These are phyloP conservation scores for Cytospora chrysosperma DNA, from an alignment of 2,329 filamentous ascomycete species.

Conservation along the genomic window DNA sequence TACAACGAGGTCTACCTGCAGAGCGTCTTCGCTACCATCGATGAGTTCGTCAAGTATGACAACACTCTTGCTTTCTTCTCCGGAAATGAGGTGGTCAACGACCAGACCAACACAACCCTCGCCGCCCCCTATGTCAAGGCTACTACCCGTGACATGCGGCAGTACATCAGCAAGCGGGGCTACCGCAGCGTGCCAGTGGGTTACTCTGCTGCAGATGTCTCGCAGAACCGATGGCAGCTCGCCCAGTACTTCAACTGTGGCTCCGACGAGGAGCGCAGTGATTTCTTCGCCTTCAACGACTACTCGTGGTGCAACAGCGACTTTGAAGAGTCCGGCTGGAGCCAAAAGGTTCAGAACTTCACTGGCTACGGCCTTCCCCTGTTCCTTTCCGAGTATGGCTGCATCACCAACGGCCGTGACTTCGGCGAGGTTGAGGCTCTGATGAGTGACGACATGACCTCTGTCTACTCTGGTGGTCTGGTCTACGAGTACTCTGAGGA, in stretches of 20 bases:
- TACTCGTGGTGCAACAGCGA: slow-evolving; percentile 81
- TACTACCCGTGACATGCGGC: slow-evolving; percentile 72
- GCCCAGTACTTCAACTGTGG: slow-evolving; percentile 95
- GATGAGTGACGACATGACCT: slow-evolving; percentile 80
- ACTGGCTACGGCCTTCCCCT: slow-evolving; percentile 83
- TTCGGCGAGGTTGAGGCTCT: slow-evolving; percentile 79
- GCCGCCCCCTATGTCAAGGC: slow-evolving; percentile 76
- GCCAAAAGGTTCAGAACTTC: slow-evolving; percentile 85
- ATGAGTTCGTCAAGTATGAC: slow-evolving; percentile 76
- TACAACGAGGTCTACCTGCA: slow-evolving; percentile 88
- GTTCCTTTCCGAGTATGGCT: slow-evolving; percentile 95
- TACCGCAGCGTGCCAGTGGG: slow-evolving; percentile 71
- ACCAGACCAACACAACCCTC: slow-evolving; percentile 59
- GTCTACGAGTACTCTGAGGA: slow-evolving; percentile 94
- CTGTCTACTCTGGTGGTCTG: slow-evolving; percentile 90
- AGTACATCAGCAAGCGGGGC: slow-evolving; percentile 62
- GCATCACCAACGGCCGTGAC: slow-evolving; percentile 74
- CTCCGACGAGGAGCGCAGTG: slow-evolving; percentile 75
- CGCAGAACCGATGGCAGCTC: slow-evolving; percentile 81
- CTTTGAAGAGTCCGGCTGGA: slow-evolving; percentile 74
- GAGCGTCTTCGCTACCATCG: slow-evolving; percentile 82
- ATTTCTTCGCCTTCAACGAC: slow-evolving; percentile 83
- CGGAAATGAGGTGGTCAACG: slow-evolving; percentile 78
- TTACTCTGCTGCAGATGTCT: slow-evolving; percentile 77
- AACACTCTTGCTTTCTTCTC: slow-evolving; percentile 89